Evolutionary conservation across 306 rosid genomes (phyloP).

Genomic region (Potentilla sterilis): DNA sequence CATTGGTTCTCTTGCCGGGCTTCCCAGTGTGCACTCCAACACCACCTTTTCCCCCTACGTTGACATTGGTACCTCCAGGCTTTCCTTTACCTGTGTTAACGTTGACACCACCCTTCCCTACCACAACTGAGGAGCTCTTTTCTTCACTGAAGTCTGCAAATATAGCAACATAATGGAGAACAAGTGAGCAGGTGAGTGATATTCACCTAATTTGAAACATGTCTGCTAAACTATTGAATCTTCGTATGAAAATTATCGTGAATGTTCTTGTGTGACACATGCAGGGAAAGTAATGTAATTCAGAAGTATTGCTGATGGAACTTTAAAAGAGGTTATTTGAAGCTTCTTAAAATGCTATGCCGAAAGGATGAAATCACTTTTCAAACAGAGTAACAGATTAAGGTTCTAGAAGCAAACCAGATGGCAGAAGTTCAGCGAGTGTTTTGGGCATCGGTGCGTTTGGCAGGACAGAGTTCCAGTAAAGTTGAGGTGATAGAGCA

Average conservation of each 20-base stretch:
- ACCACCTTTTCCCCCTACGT: conserved; percentile 36
- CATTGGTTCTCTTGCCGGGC: conserved; percentile 29
- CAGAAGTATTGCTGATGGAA: background rate
- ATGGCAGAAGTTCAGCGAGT: conserved; percentile 38
- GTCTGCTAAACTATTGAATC: background rate
- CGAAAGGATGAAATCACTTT: background rate
- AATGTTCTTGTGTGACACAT: background rate
- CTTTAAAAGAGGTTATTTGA: background rate
- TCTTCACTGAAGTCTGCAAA: conserved; percentile 42
- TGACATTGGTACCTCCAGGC: conserved; percentile 33
- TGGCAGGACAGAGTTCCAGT: conserved; percentile 65
- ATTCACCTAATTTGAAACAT: background rate
- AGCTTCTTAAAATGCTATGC: background rate
- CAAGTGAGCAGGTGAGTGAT: background rate
- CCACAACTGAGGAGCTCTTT: conserved; percentile 53
- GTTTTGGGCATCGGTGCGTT: conserved; percentile 64
- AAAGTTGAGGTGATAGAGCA: conserved; percentile 55
- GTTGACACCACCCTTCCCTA: conserved; percentile 47
- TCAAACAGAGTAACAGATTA: background rate
- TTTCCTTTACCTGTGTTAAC: conserved; percentile 21
- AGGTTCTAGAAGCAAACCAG: conserved; percentile 35
- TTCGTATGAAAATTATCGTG: background rate
- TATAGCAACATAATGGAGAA: background rate
- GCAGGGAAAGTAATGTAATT: background rate
- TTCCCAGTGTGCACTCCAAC: conserved; percentile 31